phyloP scores from a whole-genome alignment of 1,284 basidiomycete species.

The Ustilago hordei region DNA sequence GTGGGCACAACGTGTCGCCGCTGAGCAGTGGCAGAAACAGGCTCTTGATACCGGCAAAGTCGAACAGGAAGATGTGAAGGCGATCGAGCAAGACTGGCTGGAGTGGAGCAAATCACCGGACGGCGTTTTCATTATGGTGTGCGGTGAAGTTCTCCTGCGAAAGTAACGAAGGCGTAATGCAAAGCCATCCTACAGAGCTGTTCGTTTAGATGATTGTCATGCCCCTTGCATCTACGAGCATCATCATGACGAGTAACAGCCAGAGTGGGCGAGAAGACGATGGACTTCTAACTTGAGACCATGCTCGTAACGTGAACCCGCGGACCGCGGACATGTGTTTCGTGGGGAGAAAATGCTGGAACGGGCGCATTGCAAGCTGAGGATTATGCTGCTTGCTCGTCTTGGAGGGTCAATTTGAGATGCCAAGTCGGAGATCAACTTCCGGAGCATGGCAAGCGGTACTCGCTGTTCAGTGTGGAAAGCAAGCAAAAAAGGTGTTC shows the following conservation, averaged over 20 bases:
- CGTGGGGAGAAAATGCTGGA: background rate
- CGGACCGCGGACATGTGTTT: slow-evolving; percentile 2
- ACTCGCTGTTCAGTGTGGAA: background rate
- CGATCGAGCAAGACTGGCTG: slow-evolving; percentile 24
- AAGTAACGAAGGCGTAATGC: slow-evolving; percentile 6
- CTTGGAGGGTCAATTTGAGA: too few relatives aligned
- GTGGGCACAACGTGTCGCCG: slow-evolving; percentile 29
- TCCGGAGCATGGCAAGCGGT: too few relatives aligned
- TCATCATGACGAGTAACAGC: too few relatives aligned
- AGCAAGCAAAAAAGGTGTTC: too few relatives aligned
- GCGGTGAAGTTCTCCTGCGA: slow-evolving; percentile 40
- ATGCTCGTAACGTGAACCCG: background rate
- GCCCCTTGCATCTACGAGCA: too few relatives aligned
- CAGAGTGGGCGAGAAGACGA: too few relatives aligned
- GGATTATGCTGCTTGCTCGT: too few relatives aligned
- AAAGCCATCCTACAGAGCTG: background rate
- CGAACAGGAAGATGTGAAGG: slow-evolving; percentile 14
- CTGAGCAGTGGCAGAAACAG: slow-evolving; percentile 31
- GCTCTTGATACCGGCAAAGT: slow-evolving; percentile 26
- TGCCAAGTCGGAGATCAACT: too few relatives aligned
- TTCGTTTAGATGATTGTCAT: too few relatives aligned
- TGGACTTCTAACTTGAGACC: too few relatives aligned
- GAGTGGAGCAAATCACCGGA: slow-evolving; percentile 26
- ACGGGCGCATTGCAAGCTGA: background rate
- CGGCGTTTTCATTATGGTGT: slow-evolving; percentile 30